Evolutionary conservation across 345 rosid species (phyloP), one percentile per base, ranked within the genome.

Genomic region (Clausena lansium): DNA sequence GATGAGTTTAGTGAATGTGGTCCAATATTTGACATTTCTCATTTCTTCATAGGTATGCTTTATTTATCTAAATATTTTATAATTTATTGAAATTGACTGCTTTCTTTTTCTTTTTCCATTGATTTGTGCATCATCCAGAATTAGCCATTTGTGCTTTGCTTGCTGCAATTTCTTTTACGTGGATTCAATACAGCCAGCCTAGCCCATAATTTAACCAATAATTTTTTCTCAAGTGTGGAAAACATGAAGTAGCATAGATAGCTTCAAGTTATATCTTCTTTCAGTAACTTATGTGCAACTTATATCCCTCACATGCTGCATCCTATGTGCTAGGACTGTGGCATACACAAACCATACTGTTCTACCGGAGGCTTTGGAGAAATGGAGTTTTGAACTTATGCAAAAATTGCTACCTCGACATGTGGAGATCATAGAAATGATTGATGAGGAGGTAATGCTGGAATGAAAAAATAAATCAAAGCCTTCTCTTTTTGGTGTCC

Each of bases 311-410:
- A 30, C 58, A 62, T 60, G 71, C 60, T 76, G 76, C 57, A 54
- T 39, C 41, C 71, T 74, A 24, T 73, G 74, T 79, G 55, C 30
- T 70, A 92, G 97, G 81, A 92, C 97, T 81, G 82, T 87, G 85
- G 97, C 97, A 59, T 92, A 92, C 84, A 92, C 97, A 70, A 92
- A 92, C 86, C 97, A 92, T 73, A 92, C 97, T 65, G 94, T 92
- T 67, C 79, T 92, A 79, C 97, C 97, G 9, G 97, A 92, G 86
- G 97, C 97, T 33, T 73, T 91, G 84, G 97, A 92, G 89, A 92
- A 92, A 83, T 92, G 97, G 97, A 92, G 94, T 80, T 84, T 92
- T 69, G 97, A 89, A 77, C 93, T 92, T 57, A 86, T 91, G 97
- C 87, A 86, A 85, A 88, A 91, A 77, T 63, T 92, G 82, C 84